These are phyloP conservation scores for Arthrobotrys conoides DNA, from an alignment of 2,329 filamentous ascomycete species.

Conservation along the genomic window DNA sequence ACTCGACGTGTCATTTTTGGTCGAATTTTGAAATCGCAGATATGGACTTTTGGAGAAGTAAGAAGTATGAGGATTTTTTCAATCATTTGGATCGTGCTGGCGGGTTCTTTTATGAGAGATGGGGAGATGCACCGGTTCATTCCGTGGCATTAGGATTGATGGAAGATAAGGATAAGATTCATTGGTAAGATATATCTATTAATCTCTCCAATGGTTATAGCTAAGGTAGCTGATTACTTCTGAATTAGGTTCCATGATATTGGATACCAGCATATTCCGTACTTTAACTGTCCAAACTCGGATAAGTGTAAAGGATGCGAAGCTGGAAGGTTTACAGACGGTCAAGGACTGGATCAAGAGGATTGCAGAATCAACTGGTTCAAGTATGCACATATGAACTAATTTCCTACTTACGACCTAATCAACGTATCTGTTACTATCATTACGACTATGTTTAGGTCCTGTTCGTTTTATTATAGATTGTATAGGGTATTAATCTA, in stretches of 20 bases:
- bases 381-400: constrained; percentile 89
- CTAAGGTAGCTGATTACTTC: not conserved
- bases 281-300: constrained; percentile 98
- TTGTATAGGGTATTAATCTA: not conserved
- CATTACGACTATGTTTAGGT: not conserved
- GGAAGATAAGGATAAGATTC: constrained; percentile 89
- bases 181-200: constrained; percentile 77
- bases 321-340: constrained; percentile 86
- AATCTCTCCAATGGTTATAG: not conserved
- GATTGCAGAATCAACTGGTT: constrained; percentile 98
- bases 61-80: constrained; percentile 95
- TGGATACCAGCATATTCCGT: constrained; percentile 97
- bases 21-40: constrained; percentile 98
- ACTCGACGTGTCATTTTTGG: constrained; percentile 99
- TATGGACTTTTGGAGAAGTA: constrained; percentile 90
- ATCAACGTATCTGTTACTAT: not conserved
- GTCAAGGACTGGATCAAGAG: constrained; percentile 83
- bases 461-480: not conserved
- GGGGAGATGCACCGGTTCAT: constrained; percentile 98
- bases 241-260: constrained; percentile 93
- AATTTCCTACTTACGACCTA: constrained; percentile 40
- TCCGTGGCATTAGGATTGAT: constrained; percentile 93
- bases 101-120: constrained; percentile 98
- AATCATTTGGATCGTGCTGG: constrained; percentile 92
- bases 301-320: constrained; percentile 74